These are phyloP conservation scores for Saccharomycopsis javanensis DNA, from an alignment of 805 yeast genomes.

Conservation along the genomic window DNA sequence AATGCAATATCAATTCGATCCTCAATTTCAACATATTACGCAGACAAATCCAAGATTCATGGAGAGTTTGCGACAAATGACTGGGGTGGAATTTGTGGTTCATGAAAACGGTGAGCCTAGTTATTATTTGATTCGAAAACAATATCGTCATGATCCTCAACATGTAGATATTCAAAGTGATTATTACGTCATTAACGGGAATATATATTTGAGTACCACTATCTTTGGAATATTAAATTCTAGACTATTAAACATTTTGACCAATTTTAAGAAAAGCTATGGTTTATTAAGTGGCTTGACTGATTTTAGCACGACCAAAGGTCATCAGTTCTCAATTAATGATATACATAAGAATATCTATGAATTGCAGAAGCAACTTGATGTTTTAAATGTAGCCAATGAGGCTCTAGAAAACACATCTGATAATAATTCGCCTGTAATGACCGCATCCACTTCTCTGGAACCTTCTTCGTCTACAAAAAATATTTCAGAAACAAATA, in stretches of 20 bases:
- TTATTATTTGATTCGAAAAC: conserved; percentile 85
- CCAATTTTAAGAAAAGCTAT: conserved; percentile 19
- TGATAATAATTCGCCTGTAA: not conserved
- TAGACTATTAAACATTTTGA: conserved; percentile 46
- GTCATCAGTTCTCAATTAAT: conserved; percentile 9
- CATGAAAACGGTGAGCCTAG: conserved; percentile 77
- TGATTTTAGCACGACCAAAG: conserved; percentile 6
- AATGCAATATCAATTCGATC: conserved; percentile 88
- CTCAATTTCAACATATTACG: conserved; percentile 30
- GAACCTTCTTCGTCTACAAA: not conserved
- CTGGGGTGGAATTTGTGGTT: conserved; percentile 77
- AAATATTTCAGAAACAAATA: not conserved
- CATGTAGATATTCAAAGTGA: conserved; percentile 53
- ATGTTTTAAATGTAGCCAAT: not conserved
- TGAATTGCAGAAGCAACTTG: conserved; percentile 1
- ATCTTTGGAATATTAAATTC: conserved; percentile 64
- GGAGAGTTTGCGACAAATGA: conserved; percentile 61
- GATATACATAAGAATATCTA: conserved; percentile 4
- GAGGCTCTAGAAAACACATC: not conserved
- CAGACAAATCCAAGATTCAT: conserved; percentile 34
- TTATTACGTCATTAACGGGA: conserved; percentile 84
- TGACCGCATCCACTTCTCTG: not conserved
- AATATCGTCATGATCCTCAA: conserved; percentile 42
- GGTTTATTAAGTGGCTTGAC: conserved; percentile 8
- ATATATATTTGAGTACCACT: conserved; percentile 83